phyloP scores from a whole-genome alignment of 495 filamentous ascomycete species.

The Penicillium chermesinum region DNA sequence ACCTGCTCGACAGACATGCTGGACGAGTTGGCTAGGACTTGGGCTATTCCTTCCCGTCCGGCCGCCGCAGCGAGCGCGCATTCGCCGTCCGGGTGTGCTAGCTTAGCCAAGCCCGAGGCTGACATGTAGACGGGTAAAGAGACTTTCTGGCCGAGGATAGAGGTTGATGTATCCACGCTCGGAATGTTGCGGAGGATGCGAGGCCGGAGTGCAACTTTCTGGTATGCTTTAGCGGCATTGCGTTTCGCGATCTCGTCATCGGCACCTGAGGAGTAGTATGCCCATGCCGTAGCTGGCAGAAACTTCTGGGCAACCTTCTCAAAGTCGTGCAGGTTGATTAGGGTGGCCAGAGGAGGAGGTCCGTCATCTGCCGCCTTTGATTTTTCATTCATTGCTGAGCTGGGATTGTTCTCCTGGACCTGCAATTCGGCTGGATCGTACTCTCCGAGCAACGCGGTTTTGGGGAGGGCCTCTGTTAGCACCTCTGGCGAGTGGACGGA shows the following conservation, averaged over 20 bases:
- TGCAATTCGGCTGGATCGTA: conserved; percentile 15
- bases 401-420: background rate
- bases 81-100: conserved; percentile 77
- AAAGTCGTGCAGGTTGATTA: conserved; percentile 67
- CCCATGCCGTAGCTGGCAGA: conserved; percentile 68
- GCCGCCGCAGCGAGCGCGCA: conserved; percentile 67
- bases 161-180: conserved; percentile 63
- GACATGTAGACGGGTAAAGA: conserved; percentile 74
- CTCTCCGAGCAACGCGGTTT: conserved; percentile 15
- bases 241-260: conserved; percentile 85
- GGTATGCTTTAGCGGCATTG: conserved; percentile 74
- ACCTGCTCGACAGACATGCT: conserved; percentile 65
- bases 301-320: conserved; percentile 48
- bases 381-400: background rate
- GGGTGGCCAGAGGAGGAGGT: conserved; percentile 49
- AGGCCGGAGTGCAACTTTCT: conserved; percentile 76
- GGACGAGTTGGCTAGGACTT: conserved; percentile 30
- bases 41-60: conserved; percentile 50
- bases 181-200: conserved; percentile 67
- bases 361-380: background rate
- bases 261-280: conserved; percentile 77
- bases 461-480: conserved; percentile 19
- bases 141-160: conserved; percentile 68
- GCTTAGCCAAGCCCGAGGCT: conserved; percentile 72
- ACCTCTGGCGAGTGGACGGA: conserved; percentile 71